Percentiles rank a stretch among this genome's conserved stretches.
These are phyloP conservation scores for Persicaria tinctoria DNA, from an alignment of 148 eudicot genomes.

Conservation along the genomic window DNA sequence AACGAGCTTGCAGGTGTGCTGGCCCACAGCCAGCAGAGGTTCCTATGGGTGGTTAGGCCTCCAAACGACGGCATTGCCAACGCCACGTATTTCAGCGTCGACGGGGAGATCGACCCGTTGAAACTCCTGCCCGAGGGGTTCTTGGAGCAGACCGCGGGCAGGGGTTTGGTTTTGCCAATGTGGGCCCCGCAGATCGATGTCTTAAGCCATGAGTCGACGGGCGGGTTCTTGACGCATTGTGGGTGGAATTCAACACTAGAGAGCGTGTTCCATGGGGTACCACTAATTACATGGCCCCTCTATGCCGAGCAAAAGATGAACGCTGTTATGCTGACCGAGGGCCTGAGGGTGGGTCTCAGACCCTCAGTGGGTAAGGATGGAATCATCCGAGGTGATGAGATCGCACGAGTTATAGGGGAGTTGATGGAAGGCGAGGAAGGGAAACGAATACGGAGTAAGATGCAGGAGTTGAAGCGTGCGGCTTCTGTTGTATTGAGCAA, in stretches of 20 bases:
- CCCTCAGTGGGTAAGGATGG: constrained; percentile 24
- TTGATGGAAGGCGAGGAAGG: constrained; percentile 61
- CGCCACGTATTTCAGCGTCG: constrained; percentile 29
- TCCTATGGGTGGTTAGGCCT: constrained; percentile 44
- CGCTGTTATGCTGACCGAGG: constrained; percentile 31
- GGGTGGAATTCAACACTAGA: constrained; percentile 56
- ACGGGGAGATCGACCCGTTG: constrained; percentile 26
- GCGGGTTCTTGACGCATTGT: constrained; percentile 53
- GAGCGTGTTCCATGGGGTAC: constrained; percentile 43
- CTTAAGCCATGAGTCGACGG: constrained; percentile 33
- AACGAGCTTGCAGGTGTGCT: constrained; percentile 43
- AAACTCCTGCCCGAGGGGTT: constrained; percentile 45
- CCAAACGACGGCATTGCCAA: constrained; percentile 32
- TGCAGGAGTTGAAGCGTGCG: constrained; percentile 40
- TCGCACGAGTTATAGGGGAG: constrained; percentile 27
- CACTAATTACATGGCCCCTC: constrained; percentile 50
- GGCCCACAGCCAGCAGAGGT: constrained; percentile 46
- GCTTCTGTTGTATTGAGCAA: constrained; percentile 25
- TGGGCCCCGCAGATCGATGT: constrained; percentile 56
- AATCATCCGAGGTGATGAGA: constrained; percentile 20
- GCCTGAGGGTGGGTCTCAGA: constrained; percentile 36
- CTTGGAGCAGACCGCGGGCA: constrained; percentile 37
- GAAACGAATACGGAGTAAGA: constrained; percentile 21
- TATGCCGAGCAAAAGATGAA: constrained; percentile 40
- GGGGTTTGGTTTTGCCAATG: constrained; percentile 29